Percentiles rank a stretch among this genome's conserved stretches.
phyloP scores from a whole-genome alignment of 202 grass and related monocot genomes.

The Dendrocalamus latiflorus region DNA sequence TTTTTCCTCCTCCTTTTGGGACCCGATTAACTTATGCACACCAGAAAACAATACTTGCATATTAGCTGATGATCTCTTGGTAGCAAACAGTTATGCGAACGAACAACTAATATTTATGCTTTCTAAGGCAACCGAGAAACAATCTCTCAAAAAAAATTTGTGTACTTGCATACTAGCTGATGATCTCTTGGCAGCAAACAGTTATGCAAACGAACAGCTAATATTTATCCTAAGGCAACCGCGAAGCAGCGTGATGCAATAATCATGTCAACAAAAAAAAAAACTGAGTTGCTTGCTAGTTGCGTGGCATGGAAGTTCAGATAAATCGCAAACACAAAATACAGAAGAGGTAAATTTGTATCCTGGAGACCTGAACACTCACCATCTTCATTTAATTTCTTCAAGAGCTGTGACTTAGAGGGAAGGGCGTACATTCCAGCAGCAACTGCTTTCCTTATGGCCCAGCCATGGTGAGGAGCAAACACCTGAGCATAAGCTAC shows the following conservation, averaged over 20 bases:
- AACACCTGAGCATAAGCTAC: conserved; percentile 76
- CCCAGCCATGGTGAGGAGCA: conserved; percentile 88
- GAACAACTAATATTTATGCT: not conserved
- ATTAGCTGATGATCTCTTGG: not conserved
- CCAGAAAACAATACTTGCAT: not conserved
- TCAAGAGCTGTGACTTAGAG: conserved; percentile 80
- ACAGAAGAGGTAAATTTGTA: not conserved
- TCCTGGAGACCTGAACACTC: conserved; percentile 9
- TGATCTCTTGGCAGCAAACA: not conserved
- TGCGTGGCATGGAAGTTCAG: not conserved
- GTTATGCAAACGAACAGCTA: not conserved
- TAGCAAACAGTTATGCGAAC: not conserved
- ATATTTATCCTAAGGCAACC: not conserved
- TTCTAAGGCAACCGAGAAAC: not conserved
- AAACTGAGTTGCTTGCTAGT: not conserved
- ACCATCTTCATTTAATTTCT: conserved; percentile 94
- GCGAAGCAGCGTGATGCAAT: not conserved
- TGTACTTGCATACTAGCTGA: no score
- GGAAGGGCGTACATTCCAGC: conserved; percentile 89
- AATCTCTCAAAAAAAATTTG: no score
- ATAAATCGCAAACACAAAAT: not conserved
- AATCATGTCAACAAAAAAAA: not conserved
- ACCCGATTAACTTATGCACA: not conserved
- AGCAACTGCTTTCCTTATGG: conserved; percentile 84
- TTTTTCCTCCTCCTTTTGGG: not conserved